phyloP scores from a whole-genome alignment of 2,329 filamentous ascomycete genomes.

The Cercospora sp. region DNA sequence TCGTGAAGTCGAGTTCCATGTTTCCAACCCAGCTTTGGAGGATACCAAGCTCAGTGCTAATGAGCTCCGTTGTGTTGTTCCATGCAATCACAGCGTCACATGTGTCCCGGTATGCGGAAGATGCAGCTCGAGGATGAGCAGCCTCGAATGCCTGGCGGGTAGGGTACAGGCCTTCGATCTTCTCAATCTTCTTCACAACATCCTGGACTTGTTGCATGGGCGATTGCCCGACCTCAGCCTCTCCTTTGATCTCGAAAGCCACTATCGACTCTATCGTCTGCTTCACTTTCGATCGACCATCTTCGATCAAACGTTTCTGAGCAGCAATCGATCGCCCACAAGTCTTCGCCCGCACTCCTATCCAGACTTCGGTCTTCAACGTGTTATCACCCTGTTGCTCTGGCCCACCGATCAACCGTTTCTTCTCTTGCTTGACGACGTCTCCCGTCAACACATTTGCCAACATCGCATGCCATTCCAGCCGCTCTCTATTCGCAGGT shows the following conservation, averaged over 20 bases:
- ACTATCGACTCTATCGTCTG: constrained; percentile 82
- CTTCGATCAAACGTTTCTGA: constrained; percentile 84
- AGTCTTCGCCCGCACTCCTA: constrained; percentile 78
- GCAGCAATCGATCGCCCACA: constrained; percentile 82
- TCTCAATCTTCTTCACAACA: constrained; percentile 86
- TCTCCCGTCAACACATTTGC: constrained; percentile 94
- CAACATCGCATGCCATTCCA: constrained; percentile 98
- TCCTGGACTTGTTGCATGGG: constrained; percentile 86
- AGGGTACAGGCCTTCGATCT: constrained; percentile 81
- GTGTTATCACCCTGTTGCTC: constrained; percentile 72
- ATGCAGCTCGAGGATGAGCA: constrained; percentile 75
- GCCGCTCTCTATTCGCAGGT: constrained; percentile 79
- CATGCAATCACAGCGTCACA: constrained; percentile 89
- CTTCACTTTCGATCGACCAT: constrained; percentile 72
- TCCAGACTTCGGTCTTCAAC: constrained; percentile 73
- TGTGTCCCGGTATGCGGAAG: constrained; percentile 74
- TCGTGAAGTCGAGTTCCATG: constrained; percentile 86
- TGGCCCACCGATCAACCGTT: constrained; percentile 79
- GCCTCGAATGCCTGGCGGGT: constrained; percentile 72
- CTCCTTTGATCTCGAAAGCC: constrained; percentile 89
- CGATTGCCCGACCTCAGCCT: constrained; percentile 85
- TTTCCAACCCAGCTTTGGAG: constrained; percentile 97
- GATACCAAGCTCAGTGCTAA: constrained; percentile 90
- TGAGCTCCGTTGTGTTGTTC: constrained; percentile 95
- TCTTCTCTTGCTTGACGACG: constrained; percentile 97